A percentile compares a stretch with the other conserved stretches of the same genome.
Conservation (phyloP, 306 rosid genomes). For the Sophora flavescens region DNA sequence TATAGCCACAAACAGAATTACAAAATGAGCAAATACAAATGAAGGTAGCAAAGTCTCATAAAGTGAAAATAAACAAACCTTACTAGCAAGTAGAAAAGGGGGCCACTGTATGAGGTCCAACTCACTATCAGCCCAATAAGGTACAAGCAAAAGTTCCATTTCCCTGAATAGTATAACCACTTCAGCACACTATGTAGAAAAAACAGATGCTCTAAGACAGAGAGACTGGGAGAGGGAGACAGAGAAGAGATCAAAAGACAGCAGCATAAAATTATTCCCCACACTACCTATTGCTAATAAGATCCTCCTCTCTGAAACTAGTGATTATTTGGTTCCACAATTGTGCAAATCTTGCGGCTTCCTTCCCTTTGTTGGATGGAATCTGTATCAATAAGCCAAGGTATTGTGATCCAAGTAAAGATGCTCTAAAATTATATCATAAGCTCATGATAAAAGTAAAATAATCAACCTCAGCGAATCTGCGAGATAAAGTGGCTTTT, state of each 20-base stretch:
- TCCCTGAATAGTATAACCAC: conserved; percentile 68
- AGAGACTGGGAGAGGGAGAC: neutral
- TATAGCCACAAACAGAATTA: conserved; percentile 41
- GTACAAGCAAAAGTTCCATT: conserved; percentile 96
- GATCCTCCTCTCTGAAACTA: conserved; percentile 98
- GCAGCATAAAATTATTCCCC: conserved; percentile 23
- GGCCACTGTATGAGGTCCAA: conserved; percentile 95
- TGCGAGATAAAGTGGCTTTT: conserved; percentile 84
- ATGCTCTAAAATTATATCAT: conserved; percentile 24
- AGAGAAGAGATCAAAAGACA: conserved; percentile 23
- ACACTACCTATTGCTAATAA: conserved; percentile 77
- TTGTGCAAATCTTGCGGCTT: conserved; percentile 95
- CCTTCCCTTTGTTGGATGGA: conserved; percentile 79
- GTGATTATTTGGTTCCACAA: conserved; percentile 94
- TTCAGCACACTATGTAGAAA: conserved; percentile 45
- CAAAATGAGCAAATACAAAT: conserved; percentile 10
- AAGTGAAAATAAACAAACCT: conserved; percentile 62
- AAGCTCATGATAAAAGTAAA: conserved; percentile 24
- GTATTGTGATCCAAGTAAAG: conserved; percentile 7
- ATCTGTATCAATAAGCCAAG: conserved; percentile 52
- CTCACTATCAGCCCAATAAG: conserved; percentile 97
- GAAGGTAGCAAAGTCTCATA: conserved; percentile 29
- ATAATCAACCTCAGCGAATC: conserved; percentile 55
- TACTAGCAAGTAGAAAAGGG: conserved; percentile 99
- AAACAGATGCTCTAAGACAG: neutral